phyloP scores from a whole-genome alignment of 2,329 filamentous ascomycete species.

The Helminthosporium solani region DNA sequence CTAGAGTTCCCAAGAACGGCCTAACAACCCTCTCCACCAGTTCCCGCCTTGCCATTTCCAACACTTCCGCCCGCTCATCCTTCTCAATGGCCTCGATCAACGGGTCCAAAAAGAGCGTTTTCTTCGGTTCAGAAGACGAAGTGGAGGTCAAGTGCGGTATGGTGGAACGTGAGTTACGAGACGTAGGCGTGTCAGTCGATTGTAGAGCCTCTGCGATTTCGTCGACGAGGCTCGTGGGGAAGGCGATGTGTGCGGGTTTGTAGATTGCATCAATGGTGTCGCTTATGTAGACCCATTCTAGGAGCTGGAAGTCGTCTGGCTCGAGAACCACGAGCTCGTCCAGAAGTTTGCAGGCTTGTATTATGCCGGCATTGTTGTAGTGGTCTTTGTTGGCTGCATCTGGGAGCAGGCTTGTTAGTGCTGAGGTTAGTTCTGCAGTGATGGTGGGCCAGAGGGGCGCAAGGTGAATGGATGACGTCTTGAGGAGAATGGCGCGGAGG shows the following conservation, averaged over 20 bases:
- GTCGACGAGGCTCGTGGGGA: constrained; percentile 76
- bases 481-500: constrained; percentile 76
- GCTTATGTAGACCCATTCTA: constrained; percentile 96
- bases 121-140: constrained; percentile 18
- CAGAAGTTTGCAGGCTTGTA: constrained; percentile 92
- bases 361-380: constrained; percentile 72
- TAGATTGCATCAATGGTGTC: constrained; percentile 97
- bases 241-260: constrained; percentile 63
- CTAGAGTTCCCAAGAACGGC: constrained; percentile 88
- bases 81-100: constrained; percentile 36
- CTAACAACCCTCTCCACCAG: constrained; percentile 75
- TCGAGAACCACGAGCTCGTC: constrained; percentile 83
- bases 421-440: constrained; percentile 79
- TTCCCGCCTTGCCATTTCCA: constrained; percentile 57
- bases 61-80: constrained; percentile 47
- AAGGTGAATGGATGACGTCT: constrained; percentile 75
- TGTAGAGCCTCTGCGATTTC: constrained; percentile 74
- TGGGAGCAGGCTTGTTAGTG: constrained; percentile 71
- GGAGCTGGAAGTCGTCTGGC: constrained; percentile 96
- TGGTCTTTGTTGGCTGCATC: constrained; percentile 69
- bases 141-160: constrained; percentile 2
- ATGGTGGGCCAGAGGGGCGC: constrained; percentile 87
- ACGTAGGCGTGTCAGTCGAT: constrained; percentile 30
- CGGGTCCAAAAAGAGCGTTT: constrained; percentile 48
- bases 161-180: constrained; percentile 7